A percentile compares a stretch with the other conserved stretches of the same genome.
phyloP scores from a whole-genome alignment of 345 rosid genomes.

The Syzygium oleosum region DNA sequence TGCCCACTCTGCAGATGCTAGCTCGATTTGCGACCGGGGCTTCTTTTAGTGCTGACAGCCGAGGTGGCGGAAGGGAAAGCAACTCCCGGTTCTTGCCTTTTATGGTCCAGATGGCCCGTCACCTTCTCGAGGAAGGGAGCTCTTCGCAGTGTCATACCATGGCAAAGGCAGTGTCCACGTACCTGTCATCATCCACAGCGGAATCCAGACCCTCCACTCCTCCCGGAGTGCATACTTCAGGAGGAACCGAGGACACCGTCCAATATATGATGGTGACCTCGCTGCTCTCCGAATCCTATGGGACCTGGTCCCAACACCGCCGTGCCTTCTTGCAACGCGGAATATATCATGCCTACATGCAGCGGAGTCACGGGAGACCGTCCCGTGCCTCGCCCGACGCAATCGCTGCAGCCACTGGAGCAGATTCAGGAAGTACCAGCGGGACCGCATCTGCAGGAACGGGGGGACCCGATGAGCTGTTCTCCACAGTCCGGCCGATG shows the following conservation, averaged over 20 bases:
- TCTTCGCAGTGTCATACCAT: slow-evolving; percentile 59
- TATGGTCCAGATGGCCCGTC: slow-evolving; percentile 88
- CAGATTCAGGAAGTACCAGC: slow-evolving; percentile 37
- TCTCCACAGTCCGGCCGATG: slow-evolving; percentile 64
- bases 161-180: slow-evolving; percentile 75
- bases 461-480: slow-evolving; percentile 39
- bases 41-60: slow-evolving; percentile 68
- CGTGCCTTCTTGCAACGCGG: slow-evolving; percentile 80
- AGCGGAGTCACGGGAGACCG: slow-evolving; percentile 69
- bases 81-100: slow-evolving; percentile 92
- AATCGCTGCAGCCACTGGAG: slow-evolving; percentile 8
- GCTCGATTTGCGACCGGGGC: slow-evolving; percentile 99
- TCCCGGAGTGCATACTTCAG: slow-evolving; percentile 42
- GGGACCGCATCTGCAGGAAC: slow-evolving; percentile 27
- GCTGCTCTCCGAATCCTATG: slow-evolving; percentile 82
- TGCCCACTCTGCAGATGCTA: slow-evolving; percentile 52
- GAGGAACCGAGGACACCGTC: slow-evolving; percentile 76
- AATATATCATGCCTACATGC: slow-evolving; percentile 88
- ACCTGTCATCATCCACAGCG: slow-evolving; percentile 40
- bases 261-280: slow-evolving; percentile 99
- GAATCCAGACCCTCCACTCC: slow-evolving; percentile 50
- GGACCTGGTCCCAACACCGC: slow-evolving; percentile 88
- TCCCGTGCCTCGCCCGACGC: slow-evolving; percentile 2
- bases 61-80: slow-evolving; percentile 99
- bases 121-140: slow-evolving; percentile 95